A percentile compares a stretch with the other conserved stretches of the same genome.
Conservation (phyloP, 345 rosid genomes). For the Citrus hindsii region DNA sequence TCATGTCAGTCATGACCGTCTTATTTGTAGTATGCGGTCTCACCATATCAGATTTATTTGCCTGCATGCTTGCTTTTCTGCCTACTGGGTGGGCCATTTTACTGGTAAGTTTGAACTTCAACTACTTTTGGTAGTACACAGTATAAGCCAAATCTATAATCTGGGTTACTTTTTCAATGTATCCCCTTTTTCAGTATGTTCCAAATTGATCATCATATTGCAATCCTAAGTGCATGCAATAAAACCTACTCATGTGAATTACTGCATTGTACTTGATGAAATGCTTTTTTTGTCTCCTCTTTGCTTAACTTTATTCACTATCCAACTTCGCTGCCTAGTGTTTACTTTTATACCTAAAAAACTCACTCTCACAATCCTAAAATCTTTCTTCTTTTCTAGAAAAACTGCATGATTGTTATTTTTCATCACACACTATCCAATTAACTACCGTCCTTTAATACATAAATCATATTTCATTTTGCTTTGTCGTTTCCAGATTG, state of each 20-base stretch:
- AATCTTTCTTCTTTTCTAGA: background rate
- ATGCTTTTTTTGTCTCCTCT: background rate
- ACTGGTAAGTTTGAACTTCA: constrained; percentile 52
- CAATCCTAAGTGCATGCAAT: background rate
- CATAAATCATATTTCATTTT: background rate
- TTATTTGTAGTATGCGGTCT: constrained; percentile 67
- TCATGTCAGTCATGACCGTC: constrained; percentile 83
- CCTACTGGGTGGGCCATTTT: constrained; percentile 91
- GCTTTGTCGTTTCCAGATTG: constrained; percentile 41
- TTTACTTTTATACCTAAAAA: background rate
- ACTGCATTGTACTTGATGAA: background rate
- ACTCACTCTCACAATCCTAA: background rate
- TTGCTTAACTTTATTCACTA: background rate
- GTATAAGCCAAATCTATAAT: background rate
- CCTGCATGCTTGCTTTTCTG: constrained; percentile 76
- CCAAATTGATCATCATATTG: background rate
- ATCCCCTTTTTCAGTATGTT: background rate
- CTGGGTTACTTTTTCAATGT: background rate
- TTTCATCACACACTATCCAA: background rate
- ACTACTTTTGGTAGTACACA: background rate
- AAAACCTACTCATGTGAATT: background rate
- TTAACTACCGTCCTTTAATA: too few species aligned
- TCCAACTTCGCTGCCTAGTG: background rate
- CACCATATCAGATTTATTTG: constrained; percentile 65
- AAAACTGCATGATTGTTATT: background rate